Evolutionary conservation across 768 basidiomycete genomes (phyloP).

Genomic region (Auriscalpium vulgare): DNA sequence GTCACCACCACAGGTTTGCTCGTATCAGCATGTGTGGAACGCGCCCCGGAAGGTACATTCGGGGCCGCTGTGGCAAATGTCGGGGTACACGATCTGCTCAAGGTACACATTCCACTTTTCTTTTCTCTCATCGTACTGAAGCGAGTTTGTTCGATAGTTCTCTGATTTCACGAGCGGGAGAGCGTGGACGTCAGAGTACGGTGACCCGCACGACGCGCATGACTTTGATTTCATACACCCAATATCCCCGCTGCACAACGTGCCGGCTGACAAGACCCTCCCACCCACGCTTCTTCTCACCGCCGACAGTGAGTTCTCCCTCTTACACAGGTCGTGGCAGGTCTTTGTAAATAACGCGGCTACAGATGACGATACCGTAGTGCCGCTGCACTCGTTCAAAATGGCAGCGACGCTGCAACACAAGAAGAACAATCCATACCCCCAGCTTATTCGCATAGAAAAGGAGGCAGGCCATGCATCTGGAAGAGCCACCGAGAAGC

Average conservation of each 20-base stretch:
- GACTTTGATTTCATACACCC: conserved; percentile 83
- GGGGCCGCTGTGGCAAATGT: conserved; percentile 79
- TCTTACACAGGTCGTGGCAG: not conserved
- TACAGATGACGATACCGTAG: conserved; percentile 76
- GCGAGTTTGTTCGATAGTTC: conserved; percentile 35
- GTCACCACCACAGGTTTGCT: conserved; percentile 45
- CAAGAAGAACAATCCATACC: conserved; percentile 54
- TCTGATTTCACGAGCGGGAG: conserved; percentile 70
- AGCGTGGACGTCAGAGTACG: conserved; percentile 77
- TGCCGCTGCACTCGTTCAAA: conserved; percentile 82
- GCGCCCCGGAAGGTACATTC: conserved; percentile 65
- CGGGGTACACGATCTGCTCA: conserved; percentile 73
- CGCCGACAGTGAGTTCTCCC: conserved; percentile 56
- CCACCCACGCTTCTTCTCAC: conserved; percentile 73
- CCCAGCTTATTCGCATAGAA: conserved; percentile 69
- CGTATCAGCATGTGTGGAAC: conserved; percentile 72
- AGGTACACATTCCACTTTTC: conserved; percentile 33
- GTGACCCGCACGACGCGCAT: conserved; percentile 61
- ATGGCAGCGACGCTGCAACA: conserved; percentile 73
- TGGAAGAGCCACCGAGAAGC: conserved; percentile 68
- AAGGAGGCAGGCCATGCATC: conserved; percentile 76
- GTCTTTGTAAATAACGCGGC: not conserved
- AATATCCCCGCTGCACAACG: conserved; percentile 74
- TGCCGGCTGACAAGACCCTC: conserved; percentile 49
- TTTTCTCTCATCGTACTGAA: not conserved